Base-by-base conservation (phyloP, 805 yeast genomes). In the Grigorovia humatica region DNA sequence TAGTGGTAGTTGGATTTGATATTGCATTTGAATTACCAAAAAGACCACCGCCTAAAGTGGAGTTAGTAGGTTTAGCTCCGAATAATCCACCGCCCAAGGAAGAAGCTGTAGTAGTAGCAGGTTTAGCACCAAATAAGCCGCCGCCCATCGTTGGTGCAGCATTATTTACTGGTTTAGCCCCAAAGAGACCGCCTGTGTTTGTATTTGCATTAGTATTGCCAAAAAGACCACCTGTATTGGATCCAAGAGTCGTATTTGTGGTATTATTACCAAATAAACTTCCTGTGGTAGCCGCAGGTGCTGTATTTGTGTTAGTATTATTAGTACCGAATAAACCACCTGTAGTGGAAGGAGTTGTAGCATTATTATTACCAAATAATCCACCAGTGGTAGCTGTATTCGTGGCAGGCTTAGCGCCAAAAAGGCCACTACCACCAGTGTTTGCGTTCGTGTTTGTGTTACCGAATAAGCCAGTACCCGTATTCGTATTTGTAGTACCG, bases 221-320 rank as follows among this genome's bases (percentile, higher is more conserved):
- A 35, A 69, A 69, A 9, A 67, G 54, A 11, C 70, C 66, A 32
- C 70, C 68, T 32, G 41, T 42, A 46, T 29, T 23, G 9, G 49
- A 3, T 9, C 48, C 13, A 29, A 15, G 7, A 54, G 47, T 48
- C 13, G 48, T 27, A 20, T 40, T 44, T 8, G 48, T 40, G 27
- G 44, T 50, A 17, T 15, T 46, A 11, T 70, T 71, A 54, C 74
- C 73, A 35, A 69, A 69, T 7, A 67, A 54, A 11, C 70, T 66
- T 32, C 70, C 68, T 32, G 41, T 42, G 20, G 49, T 18, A 15
- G 59, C 49, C 46, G 52, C 47, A 49, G 53, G 48, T 47, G 52
- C 52, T 32, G 38, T 32, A 32, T 32, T 32, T 30, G 51, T 46
- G 43, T 70, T 49, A 8, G 57, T 50, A 42, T 43, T 47, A 19